Percentiles rank a stretch among this genome's conserved stretches.
phyloP scores from a whole-genome alignment of 164 flowering plant genomes.

The Nelumbo lutea region DNA sequence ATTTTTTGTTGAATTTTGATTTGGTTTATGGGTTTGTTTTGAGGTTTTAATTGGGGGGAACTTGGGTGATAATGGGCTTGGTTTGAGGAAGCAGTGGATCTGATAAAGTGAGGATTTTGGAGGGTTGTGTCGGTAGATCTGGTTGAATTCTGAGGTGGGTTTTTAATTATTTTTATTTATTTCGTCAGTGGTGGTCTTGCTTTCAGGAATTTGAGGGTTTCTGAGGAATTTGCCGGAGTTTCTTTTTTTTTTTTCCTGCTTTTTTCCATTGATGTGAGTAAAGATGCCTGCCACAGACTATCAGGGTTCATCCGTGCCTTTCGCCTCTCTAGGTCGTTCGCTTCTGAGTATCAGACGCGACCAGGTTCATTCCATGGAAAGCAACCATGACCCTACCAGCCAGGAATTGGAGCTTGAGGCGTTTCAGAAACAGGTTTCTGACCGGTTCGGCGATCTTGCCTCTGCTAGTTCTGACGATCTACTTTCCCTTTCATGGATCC shows the following conservation, averaged over 20 bases:
- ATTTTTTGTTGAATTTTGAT: background rate
- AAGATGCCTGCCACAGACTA: slow-evolving; percentile 75
- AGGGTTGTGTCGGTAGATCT: background rate
- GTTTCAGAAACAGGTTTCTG: slow-evolving; percentile 63
- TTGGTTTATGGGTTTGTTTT: background rate
- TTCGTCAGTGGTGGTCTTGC: background rate
- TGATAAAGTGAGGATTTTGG: slow-evolving; percentile 5
- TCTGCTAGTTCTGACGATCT: slow-evolving; percentile 39
- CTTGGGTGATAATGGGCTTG: background rate
- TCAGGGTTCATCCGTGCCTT: slow-evolving; percentile 45
- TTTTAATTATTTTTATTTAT: background rate
- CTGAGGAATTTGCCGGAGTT: background rate
- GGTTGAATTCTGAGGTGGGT: background rate
- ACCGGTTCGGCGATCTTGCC: slow-evolving; percentile 42
- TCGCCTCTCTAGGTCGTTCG: slow-evolving; percentile 49
- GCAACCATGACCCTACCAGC: slow-evolving; percentile 19
- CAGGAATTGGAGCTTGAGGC: slow-evolving; percentile 53
- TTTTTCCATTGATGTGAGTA: slow-evolving; percentile 11
- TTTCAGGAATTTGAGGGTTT: background rate
- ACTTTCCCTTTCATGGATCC: slow-evolving; percentile 65
- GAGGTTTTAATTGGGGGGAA: background rate
- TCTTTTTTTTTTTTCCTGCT: no score
- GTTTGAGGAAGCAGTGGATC: background rate
- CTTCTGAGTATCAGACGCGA: slow-evolving; percentile 62
- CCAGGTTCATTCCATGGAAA: slow-evolving; percentile 65